Evolutionary conservation across 257 asterid species (phyloP).

Genomic region (Penstemon newberryi): DNA sequence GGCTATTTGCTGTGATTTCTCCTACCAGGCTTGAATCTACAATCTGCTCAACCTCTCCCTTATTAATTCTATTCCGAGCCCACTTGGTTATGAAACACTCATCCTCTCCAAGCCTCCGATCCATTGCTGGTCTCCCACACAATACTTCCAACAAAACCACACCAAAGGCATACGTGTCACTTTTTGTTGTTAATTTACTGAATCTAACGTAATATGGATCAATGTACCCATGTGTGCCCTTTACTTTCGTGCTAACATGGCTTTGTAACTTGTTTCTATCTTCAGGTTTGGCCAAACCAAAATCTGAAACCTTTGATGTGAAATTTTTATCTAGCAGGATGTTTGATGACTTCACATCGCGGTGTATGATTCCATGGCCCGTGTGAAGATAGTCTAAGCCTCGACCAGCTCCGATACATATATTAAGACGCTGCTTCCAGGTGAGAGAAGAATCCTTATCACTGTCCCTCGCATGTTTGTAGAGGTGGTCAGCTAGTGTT

Average conservation of each 20-base stretch:
- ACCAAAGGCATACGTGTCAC: constrained; percentile 63
- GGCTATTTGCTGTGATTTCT: constrained; percentile 40
- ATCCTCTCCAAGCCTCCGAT: constrained; percentile 35
- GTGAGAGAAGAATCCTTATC: constrained; percentile 26
- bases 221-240: constrained; percentile 59
- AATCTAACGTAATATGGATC: constrained; percentile 55
- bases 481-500: constrained; percentile 50
- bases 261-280: constrained; percentile 35
- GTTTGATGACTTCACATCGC: constrained; percentile 58
- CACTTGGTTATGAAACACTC: constrained; percentile 38
- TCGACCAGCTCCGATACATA: constrained; percentile 54
- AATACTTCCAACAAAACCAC: constrained; percentile 52
- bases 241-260: constrained; percentile 49
- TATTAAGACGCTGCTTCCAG: constrained; percentile 45
- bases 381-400: constrained; percentile 59
- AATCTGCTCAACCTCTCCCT: constrained; percentile 43
- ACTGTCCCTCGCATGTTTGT: constrained; percentile 27
- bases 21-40: constrained; percentile 36
- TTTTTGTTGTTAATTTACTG: constrained; percentile 43
- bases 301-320: constrained; percentile 59
- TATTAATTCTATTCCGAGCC: constrained; percentile 41
- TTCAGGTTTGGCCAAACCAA: constrained; percentile 61
- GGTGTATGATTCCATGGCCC: constrained; percentile 49
- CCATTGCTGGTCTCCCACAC: constrained; percentile 51
- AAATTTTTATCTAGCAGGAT: constrained; percentile 53